Evolutionary conservation across 345 rosid genomes (phyloP), one percentile per base, ranked within the genome.

Genomic region (Boechera retrofracta): DNA sequence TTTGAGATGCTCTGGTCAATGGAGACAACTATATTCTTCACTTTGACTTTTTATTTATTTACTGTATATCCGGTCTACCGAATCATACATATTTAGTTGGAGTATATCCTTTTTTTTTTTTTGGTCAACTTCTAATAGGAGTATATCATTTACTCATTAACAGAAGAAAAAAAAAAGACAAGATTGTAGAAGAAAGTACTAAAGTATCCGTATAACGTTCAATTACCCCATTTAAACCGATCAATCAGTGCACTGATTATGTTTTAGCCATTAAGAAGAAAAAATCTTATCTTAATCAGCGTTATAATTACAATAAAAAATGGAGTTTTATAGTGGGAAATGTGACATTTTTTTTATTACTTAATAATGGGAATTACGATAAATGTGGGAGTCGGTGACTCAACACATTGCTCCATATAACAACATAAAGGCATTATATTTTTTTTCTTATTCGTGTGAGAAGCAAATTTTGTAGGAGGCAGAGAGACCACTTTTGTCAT

Each of bases 341-440:
- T 57, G 33, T 13, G 47, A 32, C 66, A 21, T 58, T 28, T 2
- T 47, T 32, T 32, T 31, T 2, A 28, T 32, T 10, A 36, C 10
- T 21, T 53, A 8, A 64, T 64, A 36, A 77, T 57, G 56, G 64
- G 29, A 69, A 69, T 62, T 69, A 61, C 69, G 42, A 53, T 41
- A 32, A 69, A 69, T 61, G 4, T 68, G 29, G 8, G 10, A 71
- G 28, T 24, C 36, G 42, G 45, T 75, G 68, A 41, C 48, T 18
- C 41, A 44, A 33, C 65, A 77, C 71, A 77, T 53, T 53, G 41
- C 75, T 69, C 55, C 56, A 69, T 69, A 77, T 41, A 63, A 63
- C 74, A 18, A 38, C 74, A 21, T 53, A 12, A 73, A 64, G 26
- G 10, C 24, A 42, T 4, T 2, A 16, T 32, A 0, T 56, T 33